Evolutionary conservation across 2,329 filamentous ascomycete species (phyloP).

Genomic region (Penicillium sp.): DNA sequence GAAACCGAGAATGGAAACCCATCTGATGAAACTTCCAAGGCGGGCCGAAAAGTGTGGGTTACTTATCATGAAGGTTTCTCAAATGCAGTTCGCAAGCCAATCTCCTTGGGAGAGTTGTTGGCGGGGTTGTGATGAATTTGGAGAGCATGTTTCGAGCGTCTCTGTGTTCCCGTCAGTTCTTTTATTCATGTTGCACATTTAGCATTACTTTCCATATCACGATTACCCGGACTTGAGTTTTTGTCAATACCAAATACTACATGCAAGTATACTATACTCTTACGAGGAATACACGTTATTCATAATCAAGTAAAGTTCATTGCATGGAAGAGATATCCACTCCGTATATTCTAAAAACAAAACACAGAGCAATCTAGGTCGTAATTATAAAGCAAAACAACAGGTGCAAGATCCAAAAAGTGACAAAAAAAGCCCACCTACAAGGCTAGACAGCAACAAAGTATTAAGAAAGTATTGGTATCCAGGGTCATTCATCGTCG

Average conservation of each 20-base stretch:
- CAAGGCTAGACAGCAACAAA: not conserved
- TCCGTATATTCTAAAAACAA: not conserved
- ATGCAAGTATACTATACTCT: not conserved
- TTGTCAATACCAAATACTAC: not conserved
- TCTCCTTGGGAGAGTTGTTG: slow-evolving; percentile 80
- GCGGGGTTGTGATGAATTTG: slow-evolving; percentile 40
- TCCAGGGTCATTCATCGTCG: slow-evolving; percentile 25
- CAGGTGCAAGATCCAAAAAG: not conserved
- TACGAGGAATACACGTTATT: not conserved
- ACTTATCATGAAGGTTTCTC: slow-evolving; percentile 89
- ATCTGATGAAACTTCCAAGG: slow-evolving; percentile 42
- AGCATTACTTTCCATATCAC: not conserved
- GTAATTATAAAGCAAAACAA: not conserved
- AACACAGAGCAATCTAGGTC: not conserved
- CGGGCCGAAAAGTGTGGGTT: slow-evolving; percentile 75
- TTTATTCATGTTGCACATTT: not conserved
- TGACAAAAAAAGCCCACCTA: not conserved
- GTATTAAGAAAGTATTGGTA: slow-evolving; percentile 7
- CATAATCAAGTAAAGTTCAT: not conserved
- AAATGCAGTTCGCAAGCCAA: slow-evolving; percentile 88
- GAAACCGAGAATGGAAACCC: slow-evolving; percentile 43
- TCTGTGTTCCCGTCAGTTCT: slow-evolving; percentile 3
- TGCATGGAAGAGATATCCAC: not conserved
- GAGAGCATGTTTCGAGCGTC: slow-evolving; percentile 16
- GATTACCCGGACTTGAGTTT: not conserved